phyloP scores from a whole-genome alignment of 2,329 filamentous ascomycete genomes.

The Colletotrichum truncatum region DNA sequence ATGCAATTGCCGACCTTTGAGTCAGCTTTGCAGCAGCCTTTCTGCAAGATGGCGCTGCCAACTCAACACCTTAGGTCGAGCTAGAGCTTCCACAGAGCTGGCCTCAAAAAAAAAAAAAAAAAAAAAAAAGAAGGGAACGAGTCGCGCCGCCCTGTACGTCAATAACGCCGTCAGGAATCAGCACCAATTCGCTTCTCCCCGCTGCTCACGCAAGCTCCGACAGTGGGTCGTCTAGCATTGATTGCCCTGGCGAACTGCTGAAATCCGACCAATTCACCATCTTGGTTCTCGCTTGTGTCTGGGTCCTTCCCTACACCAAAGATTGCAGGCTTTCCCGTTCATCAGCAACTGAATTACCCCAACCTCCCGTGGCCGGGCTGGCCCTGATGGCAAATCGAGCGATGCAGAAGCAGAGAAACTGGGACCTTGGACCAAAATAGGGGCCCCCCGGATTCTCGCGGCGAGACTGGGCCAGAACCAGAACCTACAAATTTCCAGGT shows the following conservation, averaged over 20 bases:
- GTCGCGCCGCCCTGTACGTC: no score
- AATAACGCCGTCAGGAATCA: neutral
- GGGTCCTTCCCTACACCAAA: slow-evolving; percentile 22
- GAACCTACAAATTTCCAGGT: slow-evolving; percentile 3
- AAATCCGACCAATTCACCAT: slow-evolving; percentile 2
- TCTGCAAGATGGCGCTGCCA: slow-evolving; percentile 11
- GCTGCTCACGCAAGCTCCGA: slow-evolving; percentile 17
- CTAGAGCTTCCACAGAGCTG: neutral
- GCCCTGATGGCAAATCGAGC: neutral
- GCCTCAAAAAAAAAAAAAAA: no score
- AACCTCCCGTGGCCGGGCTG: slow-evolving; percentile 5
- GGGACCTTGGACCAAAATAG: slow-evolving; percentile 11
- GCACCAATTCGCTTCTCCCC: slow-evolving; percentile 9
- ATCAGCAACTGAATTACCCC: slow-evolving; percentile 5
- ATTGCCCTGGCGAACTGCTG: slow-evolving; percentile 15
- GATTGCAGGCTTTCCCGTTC: slow-evolving; percentile 11
- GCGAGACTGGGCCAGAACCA: neutral
- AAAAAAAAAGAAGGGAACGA: no score
- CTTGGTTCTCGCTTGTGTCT: slow-evolving; percentile 13
- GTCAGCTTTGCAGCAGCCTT: neutral
- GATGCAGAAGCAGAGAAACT: neutral
- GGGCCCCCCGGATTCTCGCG: slow-evolving; percentile 18
- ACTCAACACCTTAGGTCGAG: no score
- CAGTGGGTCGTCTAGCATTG: slow-evolving; percentile 16
- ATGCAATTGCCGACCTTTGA: neutral